phyloP scores from a whole-genome alignment of 208 protist species.

The Leishmania tarentolae region DNA sequence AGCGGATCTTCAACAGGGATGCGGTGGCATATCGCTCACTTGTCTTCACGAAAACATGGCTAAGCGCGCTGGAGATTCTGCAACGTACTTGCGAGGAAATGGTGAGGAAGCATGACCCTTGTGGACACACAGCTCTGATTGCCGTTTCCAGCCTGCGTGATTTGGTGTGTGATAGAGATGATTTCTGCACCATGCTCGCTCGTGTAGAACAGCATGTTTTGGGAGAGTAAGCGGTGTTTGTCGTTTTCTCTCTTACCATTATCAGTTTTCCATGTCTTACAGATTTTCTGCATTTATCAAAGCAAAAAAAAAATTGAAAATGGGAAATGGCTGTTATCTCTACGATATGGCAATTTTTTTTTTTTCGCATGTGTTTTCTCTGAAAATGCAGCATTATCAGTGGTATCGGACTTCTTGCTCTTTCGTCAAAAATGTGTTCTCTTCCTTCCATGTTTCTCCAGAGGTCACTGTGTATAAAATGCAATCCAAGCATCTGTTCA shows the following conservation, averaged over 20 bases:
- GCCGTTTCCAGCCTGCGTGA: constrained; percentile 58
- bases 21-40: constrained; percentile 19
- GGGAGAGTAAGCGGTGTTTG: constrained; percentile 5
- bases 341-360: not conserved
- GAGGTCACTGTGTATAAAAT: not conserved
- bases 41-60: constrained; percentile 53
- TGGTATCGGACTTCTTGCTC: not conserved
- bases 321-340: not conserved
- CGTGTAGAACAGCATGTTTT: constrained; percentile 22
- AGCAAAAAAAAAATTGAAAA: not conserved
- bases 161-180: constrained; percentile 45
- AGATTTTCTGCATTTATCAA: not conserved
- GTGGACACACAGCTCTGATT: constrained; percentile 36
- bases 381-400: not conserved
- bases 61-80: constrained; percentile 31
- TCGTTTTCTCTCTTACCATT: not conserved
- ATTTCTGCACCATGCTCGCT: constrained; percentile 43
- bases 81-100: constrained; percentile 34
- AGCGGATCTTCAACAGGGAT: constrained; percentile 25
- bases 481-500: not conserved
- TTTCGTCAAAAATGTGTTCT: not conserved
- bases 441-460: not conserved
- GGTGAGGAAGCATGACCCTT: constrained; percentile 38
- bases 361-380: not conserved
- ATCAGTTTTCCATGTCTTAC: not conserved